Evolutionary conservation across 129 eudicot genomes (phyloP), one percentile per base, ranked within the genome.

Genomic region (Artemisia annua): DNA sequence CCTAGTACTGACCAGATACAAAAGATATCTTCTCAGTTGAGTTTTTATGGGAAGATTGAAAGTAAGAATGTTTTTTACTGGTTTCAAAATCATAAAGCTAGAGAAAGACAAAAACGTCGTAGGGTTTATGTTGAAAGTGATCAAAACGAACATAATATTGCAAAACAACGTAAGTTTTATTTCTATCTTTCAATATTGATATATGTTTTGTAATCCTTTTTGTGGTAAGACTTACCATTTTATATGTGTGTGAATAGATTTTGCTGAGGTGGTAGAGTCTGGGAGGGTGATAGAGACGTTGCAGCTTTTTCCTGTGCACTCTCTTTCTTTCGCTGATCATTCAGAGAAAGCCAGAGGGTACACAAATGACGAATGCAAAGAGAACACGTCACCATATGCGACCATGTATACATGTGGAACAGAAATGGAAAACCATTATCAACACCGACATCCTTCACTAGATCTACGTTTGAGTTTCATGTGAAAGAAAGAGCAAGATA

Each of bases 1-100:
- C 99, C 97, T 0, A 95, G 83, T 22, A 88, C 99, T 10, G 97
- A 95, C 59, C 97, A 95, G 80, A 95, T 95, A 49, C 96, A 95
- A 53, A 87, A 88, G 84, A 95, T 95, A 46, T 88, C 99, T 3
- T 78, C 91, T 5, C 94, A 95, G 87, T 58, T 95, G 66, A 90
- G 99, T 83, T 89, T 76, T 72, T 95, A 88, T 51, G 97, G 99
- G 1, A 95, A 95, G 85, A 95, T 95, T 8, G 96, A 95, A 67
- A 89, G 94, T 70, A 95, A 95, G 83, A 95, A 95, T 78, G 99
- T 95, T 5, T 95, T 95, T 80, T 95, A 95, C 69, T 95, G 99
- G 99, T 95, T 94, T 62, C 98, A 94, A 65, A 94, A 94, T 76
- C 98, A 94, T 78, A 94, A 94, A 84, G 99, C 99, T 63, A 73